Evolutionary conservation across 2,329 filamentous ascomycete species (phyloP), one percentile per base, ranked within the genome.

Genomic region (Neofusicoccum umdonicola): DNA sequence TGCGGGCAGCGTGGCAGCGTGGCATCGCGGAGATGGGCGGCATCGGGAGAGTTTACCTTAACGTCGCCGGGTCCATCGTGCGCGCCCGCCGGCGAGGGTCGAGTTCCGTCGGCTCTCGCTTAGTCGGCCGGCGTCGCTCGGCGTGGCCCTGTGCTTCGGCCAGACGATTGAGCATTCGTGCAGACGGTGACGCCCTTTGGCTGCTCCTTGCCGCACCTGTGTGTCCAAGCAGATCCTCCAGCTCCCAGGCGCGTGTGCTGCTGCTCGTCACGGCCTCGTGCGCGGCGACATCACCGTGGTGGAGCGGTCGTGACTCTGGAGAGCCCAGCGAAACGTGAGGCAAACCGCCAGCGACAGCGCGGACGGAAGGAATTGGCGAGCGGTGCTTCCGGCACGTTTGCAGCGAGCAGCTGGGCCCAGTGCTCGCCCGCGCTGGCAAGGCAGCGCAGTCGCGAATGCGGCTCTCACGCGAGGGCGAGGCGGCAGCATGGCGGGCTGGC

Each of bases 181-280:
- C 51, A 39, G 35, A 13, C 41, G 51, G 27, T 31, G 27, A 31
- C 13, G 37, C 37, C 9, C 42, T 19, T 57, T 44, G 52, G 37
- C 31, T 57, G 35, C 39, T 57, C 52, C 52, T 57, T 57, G 52
- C 52, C 52, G 52, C 52, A 44, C 52, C 39, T 57, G 52, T 31
- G 27, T 31, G 27, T 31, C 27, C 27, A 31, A 6, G 27, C 27
- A 31, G 27, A 4, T 31, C 27, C 27, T 31, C 27, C 27, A 31
- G 27, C 27, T 31, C 27, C 27, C 27, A 31, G 27, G 27, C 27
- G 27, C 27, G 27, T 31, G 27, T 6, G 27, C 27, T 31, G 4
- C 27, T 31, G 27, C 27, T 31, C 27, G 3, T 31, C 27, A 4
- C 27, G 27, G 27, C 27, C 27, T 31, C 27, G 27, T 31, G 27